These are phyloP conservation scores for Warburgia ugandensis DNA, from an alignment of 164 flowering plant species.

Conservation along the genomic window DNA sequence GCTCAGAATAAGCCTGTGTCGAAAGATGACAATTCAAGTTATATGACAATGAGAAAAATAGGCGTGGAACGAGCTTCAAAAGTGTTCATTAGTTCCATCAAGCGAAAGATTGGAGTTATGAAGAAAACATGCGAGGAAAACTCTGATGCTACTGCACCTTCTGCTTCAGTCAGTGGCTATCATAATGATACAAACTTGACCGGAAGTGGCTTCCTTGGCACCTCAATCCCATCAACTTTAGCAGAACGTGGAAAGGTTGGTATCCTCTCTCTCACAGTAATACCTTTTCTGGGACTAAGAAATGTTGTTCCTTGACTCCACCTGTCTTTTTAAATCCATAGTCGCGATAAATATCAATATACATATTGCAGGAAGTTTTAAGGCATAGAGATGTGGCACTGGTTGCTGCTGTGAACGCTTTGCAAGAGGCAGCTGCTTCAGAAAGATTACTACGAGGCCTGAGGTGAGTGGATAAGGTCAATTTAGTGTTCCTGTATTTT, in stretches of 20 bases:
- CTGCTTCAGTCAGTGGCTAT: conserved; percentile 6
- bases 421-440: conserved; percentile 64
- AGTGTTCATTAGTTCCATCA: conserved; percentile 17
- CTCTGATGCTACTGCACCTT: conserved; percentile 6
- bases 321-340: not conserved
- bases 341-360: not conserved
- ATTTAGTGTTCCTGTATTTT: too few relatives aligned
- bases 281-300: not conserved
- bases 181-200: conserved; percentile 16
- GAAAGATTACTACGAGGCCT: conserved; percentile 58
- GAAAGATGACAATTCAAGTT: conserved; percentile 23
- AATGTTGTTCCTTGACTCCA: not conserved
- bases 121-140: conserved; percentile 11
- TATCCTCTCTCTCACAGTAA: not conserved
- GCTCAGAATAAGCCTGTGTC: conserved; percentile 19
- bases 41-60: conserved; percentile 19
- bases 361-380: conserved; percentile 40
- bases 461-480: conserved; percentile 25
- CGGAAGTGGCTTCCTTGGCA: conserved; percentile 30
- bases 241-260: conserved; percentile 49
- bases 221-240: conserved; percentile 37
- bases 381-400: conserved; percentile 50
- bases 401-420: conserved; percentile 56
- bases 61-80: conserved; percentile 11
- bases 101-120: conserved; percentile 11